Evolutionary conservation across 164 flowering plant species (phyloP), one percentile per base, ranked within the genome.

Genomic region (Nymphaea colorata): DNA sequence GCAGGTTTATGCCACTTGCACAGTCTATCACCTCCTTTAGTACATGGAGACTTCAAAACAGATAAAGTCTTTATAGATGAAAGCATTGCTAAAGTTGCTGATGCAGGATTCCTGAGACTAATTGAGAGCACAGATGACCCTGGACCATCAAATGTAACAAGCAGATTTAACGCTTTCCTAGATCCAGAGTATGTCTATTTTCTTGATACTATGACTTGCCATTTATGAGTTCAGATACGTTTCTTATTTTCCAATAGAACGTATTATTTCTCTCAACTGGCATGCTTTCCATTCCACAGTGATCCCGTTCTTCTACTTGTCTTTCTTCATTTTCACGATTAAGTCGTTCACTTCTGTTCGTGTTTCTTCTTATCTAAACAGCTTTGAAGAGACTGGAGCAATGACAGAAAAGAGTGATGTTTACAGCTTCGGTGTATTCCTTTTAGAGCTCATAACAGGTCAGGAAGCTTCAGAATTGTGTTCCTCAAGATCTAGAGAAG

Each of bases 51-150:
- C 70, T 89, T 89, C 78, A 87, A 81, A 75, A 87, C 88, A 16
- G 76, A 83, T 41, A 87, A 89, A 73, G 91, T 89, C 59, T 64
- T 89, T 72, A 92, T 89, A 44, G 96, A 89, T 71, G 96, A 89
- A 78, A 82, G 81, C 74, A 87, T 75, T 66, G 86, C 90, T 12
- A 87, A 89, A 76, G 91, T 89, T 76, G 79, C 93, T 66, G 93
- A 89, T 78, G 83, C 83, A 16, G 93, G 93, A 53, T 18, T 87
- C 61, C 65, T 69, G 4, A 74, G 55, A 61, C 70, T 87, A 42
- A 83, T 87, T 12, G 80, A 80, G 71, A 78, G 71, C 69, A 79
- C 77, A 57, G 82, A 80, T 47, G 84, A 73, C 53, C 86, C 87
- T 16, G 81, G 84, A 64, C 68, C 89, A 62, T 82, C 87, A 57